Base-by-base conservation (phyloP, 805 yeast species). In the Sugiyamaella smithiae region DNA sequence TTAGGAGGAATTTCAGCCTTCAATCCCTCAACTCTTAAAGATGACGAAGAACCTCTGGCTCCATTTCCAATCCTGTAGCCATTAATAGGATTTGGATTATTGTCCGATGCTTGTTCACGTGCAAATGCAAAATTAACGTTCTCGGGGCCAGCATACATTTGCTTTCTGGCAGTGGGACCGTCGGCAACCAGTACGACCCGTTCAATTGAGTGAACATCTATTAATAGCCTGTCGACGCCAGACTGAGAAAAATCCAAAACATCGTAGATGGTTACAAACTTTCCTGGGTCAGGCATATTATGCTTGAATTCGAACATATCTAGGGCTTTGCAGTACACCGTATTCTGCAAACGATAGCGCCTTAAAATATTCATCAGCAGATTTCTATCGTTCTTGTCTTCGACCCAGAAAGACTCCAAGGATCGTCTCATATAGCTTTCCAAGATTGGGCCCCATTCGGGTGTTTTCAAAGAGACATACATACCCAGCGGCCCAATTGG, bases 401-500 rank as follows among this genome's bases (percentile, higher is more conserved):
- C 72, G 1, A 88, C 96, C 29, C 86, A 71, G 65, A 88, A 88
- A 0, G 88, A 72, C 33, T 74, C 79, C 6, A 86, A 63, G 0
- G 78, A 65, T 7, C 68, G 65, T 1, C 73, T 73, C 25, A 88
- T 62, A 1, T 72, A 60, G 0, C 78, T 64, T 57, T 87, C 95
- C 5, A 90, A 61, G 3, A 84, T 64, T 20, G 75, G 75, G 4
- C 74, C 67, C 88, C 88, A 90, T 24, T 69, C 62, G 17, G 72
- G 66, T 57, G 66, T 78, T 6, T 80, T 84, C 11, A 91, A 69
- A 3, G 76, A 70, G 2, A 88, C 70, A 51, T 68, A 67, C 2
- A 72, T 55, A 1, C 96, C 97, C 1, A 91, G 54, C 0, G 99
- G 99, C 0, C 98, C 98, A 14, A 84, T 64, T 0, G 96, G 95